These are phyloP conservation scores for Arabidopsis hybrid DNA, from an alignment of 441 rosid genomes.

Conservation along the genomic window DNA sequence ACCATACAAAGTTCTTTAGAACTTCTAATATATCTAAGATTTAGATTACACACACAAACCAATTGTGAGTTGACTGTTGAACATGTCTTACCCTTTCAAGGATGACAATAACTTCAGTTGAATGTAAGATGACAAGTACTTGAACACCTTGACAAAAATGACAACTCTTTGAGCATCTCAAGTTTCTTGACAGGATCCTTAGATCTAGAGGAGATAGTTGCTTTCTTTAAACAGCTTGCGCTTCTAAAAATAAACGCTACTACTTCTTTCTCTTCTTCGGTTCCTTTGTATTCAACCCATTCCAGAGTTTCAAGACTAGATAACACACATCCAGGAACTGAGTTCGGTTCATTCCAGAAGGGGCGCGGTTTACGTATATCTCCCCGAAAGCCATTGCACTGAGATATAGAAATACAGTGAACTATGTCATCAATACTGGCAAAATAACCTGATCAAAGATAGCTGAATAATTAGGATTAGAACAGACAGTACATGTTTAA, in stretches of 20 bases:
- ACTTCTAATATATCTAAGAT: too few relatives aligned
- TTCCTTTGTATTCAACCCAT: not conserved
- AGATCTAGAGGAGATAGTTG: not conserved
- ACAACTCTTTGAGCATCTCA: constrained; percentile 24
- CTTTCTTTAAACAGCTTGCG: constrained; percentile 2
- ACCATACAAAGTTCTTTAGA: too few relatives aligned
- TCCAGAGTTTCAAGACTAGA: not conserved
- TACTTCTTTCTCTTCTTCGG: constrained; percentile 1
- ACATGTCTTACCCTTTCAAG: too few relatives aligned
- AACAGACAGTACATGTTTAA: too few relatives aligned
- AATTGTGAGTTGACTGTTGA: too few relatives aligned
- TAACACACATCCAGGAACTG: not conserved
- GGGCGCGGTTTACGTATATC: not conserved
- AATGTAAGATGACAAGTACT: constrained; percentile 6
- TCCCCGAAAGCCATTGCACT: not conserved
- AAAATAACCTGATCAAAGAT: not conserved
- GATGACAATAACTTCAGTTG: not conserved
- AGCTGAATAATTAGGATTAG: not conserved
- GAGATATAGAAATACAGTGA: not conserved
- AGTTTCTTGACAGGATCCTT: not conserved
- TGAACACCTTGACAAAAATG: constrained; percentile 12
- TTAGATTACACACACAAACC: too few relatives aligned
- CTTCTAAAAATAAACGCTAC: not conserved
- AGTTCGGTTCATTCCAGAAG: not conserved
- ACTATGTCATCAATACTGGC: not conserved